Conservation (phyloP, 768 basidiomycete genomes). For the Psilocybe tampanensis region DNA sequence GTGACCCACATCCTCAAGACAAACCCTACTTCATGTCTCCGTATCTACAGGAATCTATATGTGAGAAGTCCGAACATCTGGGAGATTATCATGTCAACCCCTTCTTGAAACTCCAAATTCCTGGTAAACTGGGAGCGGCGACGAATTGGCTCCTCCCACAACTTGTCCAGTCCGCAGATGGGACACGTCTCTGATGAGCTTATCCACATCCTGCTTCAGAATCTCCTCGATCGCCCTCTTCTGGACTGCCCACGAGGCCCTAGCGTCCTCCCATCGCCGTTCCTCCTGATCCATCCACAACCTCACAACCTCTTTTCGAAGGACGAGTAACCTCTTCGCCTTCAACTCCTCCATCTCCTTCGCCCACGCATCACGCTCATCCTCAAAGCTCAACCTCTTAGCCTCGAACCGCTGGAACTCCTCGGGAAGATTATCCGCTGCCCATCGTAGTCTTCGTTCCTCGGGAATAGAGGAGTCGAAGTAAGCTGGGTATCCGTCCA, state of each 20-base stretch:
- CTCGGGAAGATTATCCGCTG: background rate
- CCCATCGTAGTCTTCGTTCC: background rate
- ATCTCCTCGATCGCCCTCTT: background rate
- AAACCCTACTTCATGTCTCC: no score
- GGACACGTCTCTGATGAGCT: background rate
- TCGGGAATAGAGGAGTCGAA: background rate
- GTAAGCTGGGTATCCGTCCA: background rate
- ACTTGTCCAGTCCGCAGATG: background rate
- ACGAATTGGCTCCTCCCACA: no score
- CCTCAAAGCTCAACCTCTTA: background rate
- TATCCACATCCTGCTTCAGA: background rate
- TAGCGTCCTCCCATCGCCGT: background rate
- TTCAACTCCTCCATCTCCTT: slow-evolving; percentile 1
- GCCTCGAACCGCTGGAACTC: background rate
- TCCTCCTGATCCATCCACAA: slow-evolving; percentile 7
- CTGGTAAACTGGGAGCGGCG: no score
- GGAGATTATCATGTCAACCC: no score
- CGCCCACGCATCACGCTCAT: background rate
- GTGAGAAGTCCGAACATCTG: no score
- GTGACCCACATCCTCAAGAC: no score
- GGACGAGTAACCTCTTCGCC: background rate
- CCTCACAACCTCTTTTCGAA: slow-evolving; percentile 3
- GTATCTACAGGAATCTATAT: no score
- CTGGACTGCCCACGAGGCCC: background rate
- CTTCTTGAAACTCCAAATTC: no score